These are phyloP conservation scores for Kwoniella bestiolae DNA, from an alignment of 768 basidiomycete genomes.

Conservation along the genomic window DNA sequence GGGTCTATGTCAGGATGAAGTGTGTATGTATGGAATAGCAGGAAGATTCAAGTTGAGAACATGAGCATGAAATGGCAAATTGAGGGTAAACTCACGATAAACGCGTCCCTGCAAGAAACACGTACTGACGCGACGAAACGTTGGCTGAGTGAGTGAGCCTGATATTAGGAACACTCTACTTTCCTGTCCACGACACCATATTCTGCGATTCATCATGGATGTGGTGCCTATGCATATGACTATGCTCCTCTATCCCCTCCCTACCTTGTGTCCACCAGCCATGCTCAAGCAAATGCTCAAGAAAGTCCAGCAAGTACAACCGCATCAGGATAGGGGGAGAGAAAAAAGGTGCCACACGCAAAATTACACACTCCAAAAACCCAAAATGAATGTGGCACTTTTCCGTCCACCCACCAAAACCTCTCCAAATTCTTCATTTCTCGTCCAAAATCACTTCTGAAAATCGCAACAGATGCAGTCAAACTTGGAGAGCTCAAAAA, in stretches of 20 bases:
- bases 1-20: background rate
- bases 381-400: background rate
- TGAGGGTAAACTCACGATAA: conserved; percentile 1
- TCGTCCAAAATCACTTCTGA: background rate
- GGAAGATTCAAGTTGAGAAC: background rate
- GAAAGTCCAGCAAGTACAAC: no score
- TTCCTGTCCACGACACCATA: no score
- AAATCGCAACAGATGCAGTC: background rate
- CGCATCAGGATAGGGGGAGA: no score
- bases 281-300: no score
- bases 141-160: conserved; percentile 46
- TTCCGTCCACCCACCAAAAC: background rate
- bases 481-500: background rate
- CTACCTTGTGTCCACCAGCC: no score
- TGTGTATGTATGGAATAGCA: background rate
- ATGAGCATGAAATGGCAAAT: conserved; percentile 11
- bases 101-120: conserved; percentile 8
- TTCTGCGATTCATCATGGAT: no score
- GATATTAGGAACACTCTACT: conserved; percentile 91
- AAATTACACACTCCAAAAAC: no score
- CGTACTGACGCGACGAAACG: conserved; percentile 7
- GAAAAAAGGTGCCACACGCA: no score
- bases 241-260: no score
- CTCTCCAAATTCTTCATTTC: background rate
- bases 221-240: no score